Evolutionary conservation across 75 land plant species (phyloP).

Genomic region (Pinus taeda): DNA sequence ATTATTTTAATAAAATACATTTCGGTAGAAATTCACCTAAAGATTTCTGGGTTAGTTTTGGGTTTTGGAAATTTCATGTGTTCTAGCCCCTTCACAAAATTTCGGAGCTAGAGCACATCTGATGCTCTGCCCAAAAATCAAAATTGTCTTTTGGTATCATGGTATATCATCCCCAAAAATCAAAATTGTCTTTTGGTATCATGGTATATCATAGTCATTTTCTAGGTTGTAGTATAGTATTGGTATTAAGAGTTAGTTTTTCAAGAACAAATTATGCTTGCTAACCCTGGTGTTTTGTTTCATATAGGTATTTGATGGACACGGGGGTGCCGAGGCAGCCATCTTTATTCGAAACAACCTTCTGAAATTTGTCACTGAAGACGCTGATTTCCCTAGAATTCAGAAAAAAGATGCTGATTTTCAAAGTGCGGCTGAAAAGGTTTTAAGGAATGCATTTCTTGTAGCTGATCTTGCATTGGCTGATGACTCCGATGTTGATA

Average conservation of each 20-base stretch:
- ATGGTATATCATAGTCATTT: background rate
- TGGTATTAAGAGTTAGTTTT: background rate
- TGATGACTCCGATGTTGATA: slow-evolving; percentile 38
- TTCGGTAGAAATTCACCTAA: too few relatives aligned
- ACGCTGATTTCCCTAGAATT: slow-evolving; percentile 32
- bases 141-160: too few relatives aligned
- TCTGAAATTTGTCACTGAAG: slow-evolving; percentile 47
- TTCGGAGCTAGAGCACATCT: too few relatives aligned
- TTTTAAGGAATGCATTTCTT: slow-evolving; percentile 46
- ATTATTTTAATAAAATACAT: too few relatives aligned
- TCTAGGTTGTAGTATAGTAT: too few relatives aligned
- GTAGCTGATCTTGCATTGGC: slow-evolving; percentile 63
- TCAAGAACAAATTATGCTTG: background rate
- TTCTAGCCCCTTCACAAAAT: too few relatives aligned
- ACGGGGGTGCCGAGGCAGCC: slow-evolving; percentile 72
- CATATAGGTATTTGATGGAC: slow-evolving; percentile 72
- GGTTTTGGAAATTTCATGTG: too few relatives aligned
- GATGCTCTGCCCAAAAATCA: too few relatives aligned
- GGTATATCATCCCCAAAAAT: too few relatives aligned
- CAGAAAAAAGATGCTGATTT: slow-evolving; percentile 29
- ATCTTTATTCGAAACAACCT: slow-evolving; percentile 50
- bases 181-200: too few relatives aligned
- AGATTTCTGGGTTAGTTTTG: too few relatives aligned
- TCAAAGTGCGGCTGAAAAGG: slow-evolving; percentile 35
- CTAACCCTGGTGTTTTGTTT: background rate